These are phyloP conservation scores for Bremia lactucae DNA, from an alignment of 352 stramenopile genomes.

Conservation along the genomic window DNA sequence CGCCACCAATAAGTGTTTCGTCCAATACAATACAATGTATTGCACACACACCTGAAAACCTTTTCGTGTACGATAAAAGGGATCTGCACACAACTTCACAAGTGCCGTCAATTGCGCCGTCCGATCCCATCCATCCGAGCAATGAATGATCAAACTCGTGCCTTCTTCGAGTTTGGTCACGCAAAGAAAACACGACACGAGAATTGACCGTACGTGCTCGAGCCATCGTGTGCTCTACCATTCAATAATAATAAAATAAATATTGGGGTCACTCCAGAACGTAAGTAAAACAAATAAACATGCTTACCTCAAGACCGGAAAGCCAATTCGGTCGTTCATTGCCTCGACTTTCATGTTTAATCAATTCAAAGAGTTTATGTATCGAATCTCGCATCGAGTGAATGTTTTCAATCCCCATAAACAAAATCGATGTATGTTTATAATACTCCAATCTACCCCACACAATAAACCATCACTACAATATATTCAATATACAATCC, in stretches of 20 bases:
- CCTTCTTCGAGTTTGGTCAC: slow-evolving; percentile 84
- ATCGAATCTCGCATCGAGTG: slow-evolving; percentile 86
- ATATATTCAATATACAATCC: neutral
- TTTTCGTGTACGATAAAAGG: slow-evolving; percentile 92
- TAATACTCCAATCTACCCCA: slow-evolving; percentile 63
- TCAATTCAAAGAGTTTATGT: slow-evolving; percentile 69
- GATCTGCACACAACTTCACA: slow-evolving; percentile 94
- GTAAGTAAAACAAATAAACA: neutral
- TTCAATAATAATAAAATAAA: neutral
- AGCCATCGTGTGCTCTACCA: slow-evolving; percentile 62
- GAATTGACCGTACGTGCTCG: slow-evolving; percentile 66
- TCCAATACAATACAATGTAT: too few relatives aligned
- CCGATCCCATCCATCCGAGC: slow-evolving; percentile 97
- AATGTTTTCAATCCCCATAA: slow-evolving; percentile 90
- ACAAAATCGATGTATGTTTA: slow-evolving; percentile 60
- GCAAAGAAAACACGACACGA: slow-evolving; percentile 88
- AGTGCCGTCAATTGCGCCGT: slow-evolving; percentile 93
- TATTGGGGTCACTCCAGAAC: slow-evolving; percentile 2
- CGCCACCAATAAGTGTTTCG: neutral
- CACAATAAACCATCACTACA: neutral
- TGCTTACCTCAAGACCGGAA: slow-evolving; percentile 59
- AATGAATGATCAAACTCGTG: slow-evolving; percentile 95
- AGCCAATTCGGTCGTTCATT: slow-evolving; percentile 74
- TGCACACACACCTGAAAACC: slow-evolving; percentile 83
- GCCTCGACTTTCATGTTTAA: slow-evolving; percentile 75